A percentile compares a stretch with the other conserved stretches of the same genome.
phyloP scores from a whole-genome alignment of 2,329 filamentous ascomycete genomes.

The Nigrospora oryzae region DNA sequence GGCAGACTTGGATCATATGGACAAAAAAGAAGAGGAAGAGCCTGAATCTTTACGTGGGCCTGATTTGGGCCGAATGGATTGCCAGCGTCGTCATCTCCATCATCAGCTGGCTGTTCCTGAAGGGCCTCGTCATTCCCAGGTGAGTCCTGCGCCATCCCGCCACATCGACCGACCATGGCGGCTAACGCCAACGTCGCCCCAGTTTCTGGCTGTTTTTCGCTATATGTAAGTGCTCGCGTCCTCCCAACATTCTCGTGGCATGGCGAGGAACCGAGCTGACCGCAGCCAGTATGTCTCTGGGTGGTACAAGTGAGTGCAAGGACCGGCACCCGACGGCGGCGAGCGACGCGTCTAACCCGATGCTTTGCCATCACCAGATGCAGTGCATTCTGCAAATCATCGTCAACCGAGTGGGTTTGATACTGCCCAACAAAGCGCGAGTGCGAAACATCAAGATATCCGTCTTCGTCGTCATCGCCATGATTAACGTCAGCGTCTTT shows the following conservation, averaged over 20 bases:
- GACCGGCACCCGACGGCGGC: too few species aligned
- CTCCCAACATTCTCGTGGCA: not conserved
- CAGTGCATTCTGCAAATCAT: constrained; percentile 46
- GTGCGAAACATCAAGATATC: constrained; percentile 32
- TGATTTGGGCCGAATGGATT: constrained; percentile 24
- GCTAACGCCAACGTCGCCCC: not conserved
- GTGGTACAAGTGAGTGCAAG: not conserved
- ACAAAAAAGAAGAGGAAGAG: constrained; percentile 13
- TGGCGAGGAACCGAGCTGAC: not conserved
- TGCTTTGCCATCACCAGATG: constrained; percentile 23
- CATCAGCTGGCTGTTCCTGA: constrained; percentile 17
- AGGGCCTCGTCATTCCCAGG: constrained; percentile 1
- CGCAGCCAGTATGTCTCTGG: not conserved
- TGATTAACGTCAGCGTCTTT: constrained; percentile 43
- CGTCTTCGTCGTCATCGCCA: constrained; percentile 33
- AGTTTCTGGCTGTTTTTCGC: constrained; percentile 5
- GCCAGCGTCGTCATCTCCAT: constrained; percentile 18
- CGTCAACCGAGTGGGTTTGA: constrained; percentile 40
- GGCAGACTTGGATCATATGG: constrained; percentile 17
- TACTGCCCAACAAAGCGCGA: constrained; percentile 29
- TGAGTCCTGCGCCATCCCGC: not conserved
- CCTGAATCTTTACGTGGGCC: constrained; percentile 19
- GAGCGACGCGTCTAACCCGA: too few species aligned
- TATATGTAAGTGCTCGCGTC: not conserved
- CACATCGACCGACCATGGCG: not conserved